Conservation (phyloP, 2,329 filamentous ascomycete genomes). For the Claviceps paspali region DNA sequence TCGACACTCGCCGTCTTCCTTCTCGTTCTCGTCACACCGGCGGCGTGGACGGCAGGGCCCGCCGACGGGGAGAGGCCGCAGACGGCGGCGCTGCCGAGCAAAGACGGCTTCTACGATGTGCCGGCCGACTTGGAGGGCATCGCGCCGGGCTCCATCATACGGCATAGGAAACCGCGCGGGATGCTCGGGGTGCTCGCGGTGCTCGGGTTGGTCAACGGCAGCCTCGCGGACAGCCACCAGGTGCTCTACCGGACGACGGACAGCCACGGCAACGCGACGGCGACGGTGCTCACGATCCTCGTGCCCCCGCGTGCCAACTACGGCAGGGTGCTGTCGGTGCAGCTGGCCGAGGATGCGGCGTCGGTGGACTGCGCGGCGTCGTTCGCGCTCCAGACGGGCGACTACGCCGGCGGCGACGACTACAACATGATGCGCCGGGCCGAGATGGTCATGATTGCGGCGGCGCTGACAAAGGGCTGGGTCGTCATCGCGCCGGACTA, state of each 20-base stretch:
- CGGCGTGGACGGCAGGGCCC: too few relatives aligned
- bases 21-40: too few relatives aligned
- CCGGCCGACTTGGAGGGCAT: neutral
- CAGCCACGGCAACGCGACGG: constrained; percentile 18
- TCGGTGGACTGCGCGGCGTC: constrained; percentile 20
- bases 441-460: constrained; percentile 11
- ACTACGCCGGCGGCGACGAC: constrained; percentile 10
- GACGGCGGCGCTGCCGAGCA: neutral
- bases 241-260: constrained; percentile 26
- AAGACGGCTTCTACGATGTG: neutral
- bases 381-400: constrained; percentile 10
- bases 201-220: too few relatives aligned
- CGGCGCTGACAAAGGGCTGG: constrained; percentile 26
- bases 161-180: neutral
- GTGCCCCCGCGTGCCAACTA: constrained; percentile 17
- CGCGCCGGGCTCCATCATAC: neutral
- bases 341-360: constrained; percentile 25
- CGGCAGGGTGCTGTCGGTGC: constrained; percentile 24
- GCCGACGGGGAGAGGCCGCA: too few relatives aligned
- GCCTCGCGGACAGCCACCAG: constrained; percentile 13
- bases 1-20: too few relatives aligned
- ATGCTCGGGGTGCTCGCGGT: neutral
- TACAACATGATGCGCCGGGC: constrained; percentile 15
- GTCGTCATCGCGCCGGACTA: constrained; percentile 33
- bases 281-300: constrained; percentile 24